A percentile compares a stretch with the other conserved stretches of the same genome.
These are phyloP conservation scores for Tieghemostelium lacteum DNA, from an alignment of 78 protist species.

Conservation along the genomic window DNA sequence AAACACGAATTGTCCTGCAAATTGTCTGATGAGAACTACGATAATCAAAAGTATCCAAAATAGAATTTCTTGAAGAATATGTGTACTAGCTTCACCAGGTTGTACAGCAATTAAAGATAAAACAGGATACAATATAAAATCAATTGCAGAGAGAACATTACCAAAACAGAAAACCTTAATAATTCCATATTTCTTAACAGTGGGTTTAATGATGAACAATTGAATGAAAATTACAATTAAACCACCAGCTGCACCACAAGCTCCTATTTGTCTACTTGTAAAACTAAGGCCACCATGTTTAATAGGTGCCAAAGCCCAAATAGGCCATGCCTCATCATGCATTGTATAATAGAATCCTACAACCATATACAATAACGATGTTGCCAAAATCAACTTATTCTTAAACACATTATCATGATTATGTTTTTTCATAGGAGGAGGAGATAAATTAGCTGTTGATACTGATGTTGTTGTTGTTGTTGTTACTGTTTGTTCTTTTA, in stretches of 20 bases:
- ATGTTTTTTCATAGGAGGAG: background rate
- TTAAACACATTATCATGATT: constrained; percentile 2
- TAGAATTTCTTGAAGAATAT: background rate
- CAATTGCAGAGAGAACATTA: background rate
- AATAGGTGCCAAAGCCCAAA: constrained; percentile 42
- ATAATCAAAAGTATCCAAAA: constrained; percentile 28
- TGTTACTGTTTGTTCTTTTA: background rate
- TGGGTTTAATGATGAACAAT: constrained; percentile 20
- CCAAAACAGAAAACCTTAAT: constrained; percentile 20
- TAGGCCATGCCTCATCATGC: constrained; percentile 55
- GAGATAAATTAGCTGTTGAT: background rate
- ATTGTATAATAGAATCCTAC: constrained; percentile 53
- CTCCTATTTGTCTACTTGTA: background rate
- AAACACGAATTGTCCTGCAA: constrained; percentile 35
- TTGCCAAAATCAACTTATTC: constrained; percentile 28
- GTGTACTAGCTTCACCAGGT: background rate
- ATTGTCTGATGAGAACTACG: background rate
- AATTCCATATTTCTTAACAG: constrained; percentile 12
- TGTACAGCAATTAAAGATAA: background rate
- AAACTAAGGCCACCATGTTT: constrained; percentile 32
- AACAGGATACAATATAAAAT: background rate
- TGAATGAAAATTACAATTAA: constrained; percentile 8
- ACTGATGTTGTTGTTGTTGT: background rate
- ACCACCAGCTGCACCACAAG: constrained; percentile 67
- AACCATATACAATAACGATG: constrained; percentile 4